A percentile compares a stretch with the other conserved stretches of the same genome.
phyloP scores from a whole-genome alignment of 2,329 filamentous ascomycete genomes.

The Pseudodiploospora longispora region DNA sequence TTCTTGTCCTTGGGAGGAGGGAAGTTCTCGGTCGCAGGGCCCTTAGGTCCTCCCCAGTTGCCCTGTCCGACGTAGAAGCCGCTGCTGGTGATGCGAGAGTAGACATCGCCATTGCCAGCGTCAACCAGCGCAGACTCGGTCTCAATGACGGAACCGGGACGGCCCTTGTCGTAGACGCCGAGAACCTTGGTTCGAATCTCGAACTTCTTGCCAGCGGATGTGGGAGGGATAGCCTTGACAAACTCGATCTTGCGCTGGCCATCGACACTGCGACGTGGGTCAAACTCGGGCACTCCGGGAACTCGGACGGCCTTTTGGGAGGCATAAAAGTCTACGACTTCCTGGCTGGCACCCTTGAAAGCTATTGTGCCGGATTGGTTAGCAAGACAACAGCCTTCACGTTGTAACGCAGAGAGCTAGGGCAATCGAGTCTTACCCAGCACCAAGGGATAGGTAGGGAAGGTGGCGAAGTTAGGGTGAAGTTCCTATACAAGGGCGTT shows the following conservation, averaged over 20 bases:
- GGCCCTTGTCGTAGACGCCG: slow-evolving; percentile 86
- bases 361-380: slow-evolving; percentile 28
- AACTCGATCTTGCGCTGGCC: slow-evolving; percentile 76
- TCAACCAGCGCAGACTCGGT: slow-evolving; percentile 72
- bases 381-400: not conserved
- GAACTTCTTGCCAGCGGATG: slow-evolving; percentile 64
- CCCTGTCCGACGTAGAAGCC: slow-evolving; percentile 75
- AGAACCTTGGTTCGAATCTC: slow-evolving; percentile 70
- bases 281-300: slow-evolving; percentile 68
- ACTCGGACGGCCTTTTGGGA: slow-evolving; percentile 58
- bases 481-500: slow-evolving; percentile 54
- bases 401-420: too few relatives aligned
- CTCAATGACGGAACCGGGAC: slow-evolving; percentile 73
- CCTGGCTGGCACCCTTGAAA: slow-evolving; percentile 69
- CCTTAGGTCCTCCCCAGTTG: slow-evolving; percentile 84
- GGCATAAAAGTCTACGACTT: slow-evolving; percentile 80
- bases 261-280: slow-evolving; percentile 67
- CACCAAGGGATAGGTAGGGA: slow-evolving; percentile 81
- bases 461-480: slow-evolving; percentile 76
- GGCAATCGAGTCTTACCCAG: slow-evolving; percentile 48
- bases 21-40: slow-evolving; percentile 70
- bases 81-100: slow-evolving; percentile 59
- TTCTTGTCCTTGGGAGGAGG: slow-evolving; percentile 66
- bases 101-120: slow-evolving; percentile 58
- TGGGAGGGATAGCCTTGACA: slow-evolving; percentile 65